Evolutionary conservation across 192 early-diverging fungal genomes (phyloP), one percentile per base, ranked within the genome.

Genomic region (Linnemannia zychae): DNA sequence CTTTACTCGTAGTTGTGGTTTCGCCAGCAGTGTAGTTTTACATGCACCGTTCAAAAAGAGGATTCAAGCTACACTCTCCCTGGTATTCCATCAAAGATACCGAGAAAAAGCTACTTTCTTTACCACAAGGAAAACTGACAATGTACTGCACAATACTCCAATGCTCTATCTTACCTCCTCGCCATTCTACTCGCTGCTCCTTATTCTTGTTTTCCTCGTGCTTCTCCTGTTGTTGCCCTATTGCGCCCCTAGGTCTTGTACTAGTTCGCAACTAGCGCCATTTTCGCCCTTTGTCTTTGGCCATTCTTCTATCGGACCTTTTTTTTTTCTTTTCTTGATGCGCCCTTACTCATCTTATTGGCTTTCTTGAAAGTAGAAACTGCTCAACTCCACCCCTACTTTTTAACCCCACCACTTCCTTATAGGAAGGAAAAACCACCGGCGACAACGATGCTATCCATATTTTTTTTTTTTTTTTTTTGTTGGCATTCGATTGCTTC

Each of bases 351-450:
- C 7, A 11, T 60, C 22, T 24, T 13, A 31, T 31, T 60, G 28
- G 2, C 57, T 28, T 44, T n/a, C 22, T 24, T 24, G n/a, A 53
- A 53, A 24, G 49, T 50, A 50, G 15, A 50, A 50, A 50, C 49
- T 24, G 24, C 24, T 24, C 17, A 17, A 5, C 11, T 24, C 5
- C 0, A 12, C 24, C 57, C 57, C 11, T 12, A 28, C 24, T n/a
- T n/a, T n/a, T 11, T 13, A 11, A 31, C 57, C 57, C 57, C 57
- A 60, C 24, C 24, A 60, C 28, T 60, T 60, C 7, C 11, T 7
- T n/a, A 11, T 60, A 60, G 57, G 46, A 60, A 12, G 57, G 57
- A 60, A 60, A 60, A 60, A 60, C 57, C 57, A 60, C 57, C 57
- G 57, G 57, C 16, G 17, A 15, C 48, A 49, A 49, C n/a, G n/a